Evolutionary conservation across 2,329 filamentous ascomycete species (phyloP), one percentile per base, ranked within the genome.

Genomic region (Aspergillus sergii): DNA sequence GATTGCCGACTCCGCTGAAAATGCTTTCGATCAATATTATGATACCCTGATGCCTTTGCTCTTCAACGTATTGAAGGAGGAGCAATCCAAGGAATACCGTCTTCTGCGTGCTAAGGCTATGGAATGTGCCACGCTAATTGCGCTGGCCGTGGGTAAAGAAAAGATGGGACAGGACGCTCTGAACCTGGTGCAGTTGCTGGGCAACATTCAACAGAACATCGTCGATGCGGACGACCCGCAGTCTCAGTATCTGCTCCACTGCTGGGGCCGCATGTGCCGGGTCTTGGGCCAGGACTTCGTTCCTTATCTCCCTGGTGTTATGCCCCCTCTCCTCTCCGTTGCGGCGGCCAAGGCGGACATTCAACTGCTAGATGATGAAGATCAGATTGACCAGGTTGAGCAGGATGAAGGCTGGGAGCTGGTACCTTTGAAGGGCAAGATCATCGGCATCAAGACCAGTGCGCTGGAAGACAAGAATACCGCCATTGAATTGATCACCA

Each of bases 391-490:
- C 71, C 89, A 93, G 74, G 89, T 97, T 65, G 92, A 97, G 77
- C 91, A 95, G 73, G 94, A 98, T 73, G 94, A 97, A 62, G 94
- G 94, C 50, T 99, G 95, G 95, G 95, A 99, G 78, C 85, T 99
- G 69, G 93, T 99, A 19, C 95, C 95, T 10, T 86, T 99, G 61
- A 97, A 97, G 81, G 95, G 95, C 69, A 98, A 98, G 83, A 92
- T 97, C 79, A 97, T 99, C 73, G 95, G 95, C 68, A 99, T 99
- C 81, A 93, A 94, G 82, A 99, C 95, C 9, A 97, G 93, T 77
- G 92, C 91, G 11, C 89, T 99, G 78, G 95, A 99, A 72, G 95
- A 99, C 81, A 99, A 99, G 84, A 94, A 98, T 79, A 97, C 97
- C 87, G 95, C 95, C n/a, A 98, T 99, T 68, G 95, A 99, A 80